Evolutionary conservation across 2,329 filamentous ascomycete genomes (phyloP).

Genomic region (Hypoxylon sp.): DNA sequence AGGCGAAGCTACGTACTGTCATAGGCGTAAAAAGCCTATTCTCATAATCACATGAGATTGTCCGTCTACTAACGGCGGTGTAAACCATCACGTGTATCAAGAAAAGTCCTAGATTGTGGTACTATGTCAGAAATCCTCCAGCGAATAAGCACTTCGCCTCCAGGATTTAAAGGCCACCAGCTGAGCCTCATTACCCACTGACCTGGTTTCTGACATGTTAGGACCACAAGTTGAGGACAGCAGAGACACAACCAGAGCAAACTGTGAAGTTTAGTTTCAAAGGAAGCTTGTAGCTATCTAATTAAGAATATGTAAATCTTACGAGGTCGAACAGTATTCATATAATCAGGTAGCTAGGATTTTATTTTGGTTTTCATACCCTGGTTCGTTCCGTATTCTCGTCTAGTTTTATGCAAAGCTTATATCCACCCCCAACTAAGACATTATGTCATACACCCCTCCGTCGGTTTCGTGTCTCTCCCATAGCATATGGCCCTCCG

Average conservation of each 20-base stretch:
- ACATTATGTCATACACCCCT: not conserved
- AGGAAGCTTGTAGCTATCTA: too few relatives aligned
- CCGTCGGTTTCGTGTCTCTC: not conserved
- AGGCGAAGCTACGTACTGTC: constrained; percentile 1
- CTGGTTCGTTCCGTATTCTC: too few relatives aligned
- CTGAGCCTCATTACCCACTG: constrained; percentile 4
- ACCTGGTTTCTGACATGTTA: not conserved
- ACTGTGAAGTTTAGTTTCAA: too few relatives aligned
- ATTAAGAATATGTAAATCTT: too few relatives aligned
- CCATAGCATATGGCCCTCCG: not conserved
- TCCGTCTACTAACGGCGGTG: not conserved
- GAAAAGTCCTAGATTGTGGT: not conserved
- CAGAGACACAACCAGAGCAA: too few relatives aligned
- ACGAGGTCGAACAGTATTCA: too few relatives aligned
- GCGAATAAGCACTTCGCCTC: constrained; percentile 12
- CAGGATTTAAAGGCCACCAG: not conserved
- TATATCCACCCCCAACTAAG: not conserved
- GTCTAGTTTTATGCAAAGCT: too few relatives aligned
- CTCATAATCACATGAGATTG: constrained; percentile 21
- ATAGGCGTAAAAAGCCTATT: constrained; percentile 17
- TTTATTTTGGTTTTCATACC: too few relatives aligned
- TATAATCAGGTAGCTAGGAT: too few relatives aligned
- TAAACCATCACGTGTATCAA: not conserved
- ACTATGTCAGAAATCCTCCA: constrained; percentile 2
- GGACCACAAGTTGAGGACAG: too few relatives aligned